These are phyloP conservation scores for Trypanosoma cruzi DNA, from an alignment of 208 protist species.

Conservation along the genomic window DNA sequence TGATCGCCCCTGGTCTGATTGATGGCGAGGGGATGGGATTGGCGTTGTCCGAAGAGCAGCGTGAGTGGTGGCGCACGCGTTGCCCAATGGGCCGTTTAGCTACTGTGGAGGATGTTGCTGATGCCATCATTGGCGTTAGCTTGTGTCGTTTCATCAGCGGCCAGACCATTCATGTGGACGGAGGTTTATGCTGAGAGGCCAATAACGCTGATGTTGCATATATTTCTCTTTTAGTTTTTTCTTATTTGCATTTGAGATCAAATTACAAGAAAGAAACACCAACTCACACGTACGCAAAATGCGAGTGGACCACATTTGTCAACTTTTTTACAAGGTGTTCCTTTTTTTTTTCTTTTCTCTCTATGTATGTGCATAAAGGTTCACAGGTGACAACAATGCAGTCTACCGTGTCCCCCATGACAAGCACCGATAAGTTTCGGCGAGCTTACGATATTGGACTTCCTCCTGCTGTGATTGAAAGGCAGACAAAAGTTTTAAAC, in stretches of 20 bases:
- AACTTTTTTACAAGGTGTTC: background rate
- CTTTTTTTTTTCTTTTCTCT: slow-evolving; percentile 24
- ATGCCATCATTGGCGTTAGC: slow-evolving; percentile 55
- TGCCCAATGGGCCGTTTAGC: slow-evolving; percentile 78
- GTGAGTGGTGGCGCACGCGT: slow-evolving; percentile 44
- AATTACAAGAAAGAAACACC: background rate
- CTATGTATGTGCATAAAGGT: background rate
- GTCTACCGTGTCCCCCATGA: background rate
- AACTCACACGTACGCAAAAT: background rate
- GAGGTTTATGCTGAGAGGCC: slow-evolving; percentile 49
- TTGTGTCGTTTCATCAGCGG: slow-evolving; percentile 81
- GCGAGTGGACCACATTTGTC: slow-evolving; percentile 1
- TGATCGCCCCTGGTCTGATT: slow-evolving; percentile 89
- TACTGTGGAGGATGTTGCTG: slow-evolving; percentile 76
- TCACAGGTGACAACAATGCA: slow-evolving; percentile 10
- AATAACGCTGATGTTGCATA: background rate
- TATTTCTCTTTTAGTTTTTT: background rate
- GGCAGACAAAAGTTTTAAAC: slow-evolving; percentile 50
- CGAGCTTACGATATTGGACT: slow-evolving; percentile 16
- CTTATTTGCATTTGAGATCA: background rate
- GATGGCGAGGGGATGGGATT: slow-evolving; percentile 83
- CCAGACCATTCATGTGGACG: slow-evolving; percentile 81
- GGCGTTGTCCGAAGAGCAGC: slow-evolving; percentile 54
- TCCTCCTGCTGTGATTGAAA: slow-evolving; percentile 52
- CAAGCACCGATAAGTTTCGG: background rate